Percentiles rank a stretch among this genome's conserved stretches.
These are phyloP conservation scores for Harringtonia aguacate DNA, from an alignment of 2,329 filamentous ascomycete species.

Conservation along the genomic window DNA sequence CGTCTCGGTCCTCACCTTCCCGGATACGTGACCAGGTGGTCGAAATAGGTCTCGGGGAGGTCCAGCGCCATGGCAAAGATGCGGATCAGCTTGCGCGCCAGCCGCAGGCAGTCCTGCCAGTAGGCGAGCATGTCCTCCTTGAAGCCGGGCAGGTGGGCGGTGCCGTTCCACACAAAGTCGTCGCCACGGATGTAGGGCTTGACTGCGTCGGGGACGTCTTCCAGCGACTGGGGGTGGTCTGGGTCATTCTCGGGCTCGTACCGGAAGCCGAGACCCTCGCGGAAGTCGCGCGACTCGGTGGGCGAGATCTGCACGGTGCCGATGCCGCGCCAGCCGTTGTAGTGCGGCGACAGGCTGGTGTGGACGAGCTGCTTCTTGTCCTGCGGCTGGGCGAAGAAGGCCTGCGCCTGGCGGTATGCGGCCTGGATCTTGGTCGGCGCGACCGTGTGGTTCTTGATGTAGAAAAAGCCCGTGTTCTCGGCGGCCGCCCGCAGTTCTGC, in stretches of 20 bases:
- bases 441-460: slow-evolving; percentile 40
- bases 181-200: slow-evolving; percentile 31
- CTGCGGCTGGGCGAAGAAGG: slow-evolving; percentile 25
- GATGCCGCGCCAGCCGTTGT: slow-evolving; percentile 46
- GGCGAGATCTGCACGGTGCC: slow-evolving; percentile 40
- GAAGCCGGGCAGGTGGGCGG: slow-evolving; percentile 35
- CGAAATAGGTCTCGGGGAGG: slow-evolving; percentile 43
- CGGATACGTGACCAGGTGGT: slow-evolving; percentile 40
- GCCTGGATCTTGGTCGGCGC: slow-evolving; percentile 17
- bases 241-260: slow-evolving; percentile 45
- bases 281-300: slow-evolving; percentile 35
- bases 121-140: slow-evolving; percentile 33
- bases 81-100: slow-evolving; percentile 29
- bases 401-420: slow-evolving; percentile 31
- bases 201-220: slow-evolving; percentile 30
- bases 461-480: slow-evolving; percentile 43
- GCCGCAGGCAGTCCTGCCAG: slow-evolving; percentile 33
- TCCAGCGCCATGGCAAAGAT: slow-evolving; percentile 44
- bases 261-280: slow-evolving; percentile 39
- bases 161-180: slow-evolving; percentile 41
- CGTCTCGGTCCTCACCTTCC: slow-evolving; percentile 21
- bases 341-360: slow-evolving; percentile 43
- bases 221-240: slow-evolving; percentile 25
- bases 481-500: slow-evolving; percentile 25
- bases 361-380: slow-evolving; percentile 28